A percentile compares a stretch with the other conserved stretches of the same genome.
Conservation (phyloP, 768 basidiomycete genomes). For the Boletus sp. region DNA sequence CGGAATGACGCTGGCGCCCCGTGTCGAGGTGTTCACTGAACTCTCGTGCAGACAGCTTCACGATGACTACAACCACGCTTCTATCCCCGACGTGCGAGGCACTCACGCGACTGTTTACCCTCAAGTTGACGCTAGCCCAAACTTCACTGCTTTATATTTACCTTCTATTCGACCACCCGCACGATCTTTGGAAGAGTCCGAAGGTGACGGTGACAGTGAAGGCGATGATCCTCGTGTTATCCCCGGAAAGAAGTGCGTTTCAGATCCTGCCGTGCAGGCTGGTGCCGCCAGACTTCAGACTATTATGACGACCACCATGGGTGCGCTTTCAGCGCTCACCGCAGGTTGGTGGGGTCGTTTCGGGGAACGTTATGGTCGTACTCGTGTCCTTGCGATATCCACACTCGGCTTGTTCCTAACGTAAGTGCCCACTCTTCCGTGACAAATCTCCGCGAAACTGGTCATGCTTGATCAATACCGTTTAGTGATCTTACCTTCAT, state of each 20-base stretch:
- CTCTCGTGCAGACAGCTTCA: constrained; percentile 66
- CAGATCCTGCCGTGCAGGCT: constrained; percentile 60
- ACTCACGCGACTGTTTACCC: constrained; percentile 1
- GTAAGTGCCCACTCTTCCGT: constrained; percentile 46
- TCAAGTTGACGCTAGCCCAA: constrained; percentile 5
- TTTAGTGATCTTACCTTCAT: constrained; percentile 75
- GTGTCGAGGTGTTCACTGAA: constrained; percentile 77
- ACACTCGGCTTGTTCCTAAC: constrained; percentile 70
- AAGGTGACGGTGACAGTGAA: constrained; percentile 31
- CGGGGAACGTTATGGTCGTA: constrained; percentile 76
- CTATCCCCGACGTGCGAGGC: neutral
- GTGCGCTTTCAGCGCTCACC: constrained; percentile 73
- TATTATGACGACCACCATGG: constrained; percentile 74
- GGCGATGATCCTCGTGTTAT: constrained; percentile 40
- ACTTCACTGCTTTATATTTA: constrained; percentile 12
- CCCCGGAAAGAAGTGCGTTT: constrained; percentile 39
- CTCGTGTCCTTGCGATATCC: constrained; percentile 64
- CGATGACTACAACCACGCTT: constrained; percentile 41
- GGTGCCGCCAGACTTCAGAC: constrained; percentile 74
- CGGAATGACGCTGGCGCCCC: constrained; percentile 75
- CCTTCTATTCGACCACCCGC: neutral
- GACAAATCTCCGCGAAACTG: neutral
- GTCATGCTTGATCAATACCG: neutral
- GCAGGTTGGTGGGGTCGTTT: constrained; percentile 87
- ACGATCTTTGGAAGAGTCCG: constrained; percentile 13